These are phyloP conservation scores for Nissolia schottii DNA, from an alignment of 306 rosid genomes.

Conservation along the genomic window DNA sequence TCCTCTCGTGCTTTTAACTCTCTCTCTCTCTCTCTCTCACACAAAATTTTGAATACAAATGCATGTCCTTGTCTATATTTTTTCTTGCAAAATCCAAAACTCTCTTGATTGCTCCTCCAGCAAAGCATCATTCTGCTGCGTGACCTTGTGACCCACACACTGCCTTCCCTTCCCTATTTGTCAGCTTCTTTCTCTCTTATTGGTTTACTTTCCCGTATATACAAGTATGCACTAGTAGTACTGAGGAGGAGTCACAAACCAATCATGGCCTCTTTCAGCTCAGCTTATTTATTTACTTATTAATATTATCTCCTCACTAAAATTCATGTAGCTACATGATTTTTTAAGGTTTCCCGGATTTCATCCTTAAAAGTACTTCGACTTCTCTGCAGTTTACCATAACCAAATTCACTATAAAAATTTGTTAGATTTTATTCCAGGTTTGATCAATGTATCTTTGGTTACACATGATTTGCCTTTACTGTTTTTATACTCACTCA, in stretches of 20 bases:
- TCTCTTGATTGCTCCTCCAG: constrained; percentile 64
- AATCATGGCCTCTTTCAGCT: constrained; percentile 20
- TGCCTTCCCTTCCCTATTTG: not conserved
- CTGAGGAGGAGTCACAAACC: constrained; percentile 17
- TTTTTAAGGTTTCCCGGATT: not conserved
- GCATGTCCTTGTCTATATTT: not conserved
- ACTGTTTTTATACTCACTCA: no score
- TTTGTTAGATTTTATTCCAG: not conserved
- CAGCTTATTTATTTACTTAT: not conserved
- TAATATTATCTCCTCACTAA: constrained; percentile 14
- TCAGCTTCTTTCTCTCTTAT: constrained; percentile 40
- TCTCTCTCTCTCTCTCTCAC: not conserved
- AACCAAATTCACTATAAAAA: not conserved
- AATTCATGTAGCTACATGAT: not conserved
- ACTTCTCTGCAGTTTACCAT: not conserved
- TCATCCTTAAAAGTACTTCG: not conserved
- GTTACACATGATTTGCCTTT: no score
- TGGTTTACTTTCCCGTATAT: constrained; percentile 33
- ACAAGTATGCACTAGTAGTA: constrained; percentile 23
- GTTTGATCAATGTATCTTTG: no score
- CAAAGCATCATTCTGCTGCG: constrained; percentile 60
- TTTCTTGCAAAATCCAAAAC: constrained; percentile 36
- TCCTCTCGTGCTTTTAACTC: constrained; percentile 46
- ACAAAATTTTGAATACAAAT: constrained; percentile 14
- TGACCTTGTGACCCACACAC: constrained; percentile 30